A percentile compares a stretch with the other conserved stretches of the same genome.
Conservation (phyloP, 208 protist species). For the Angomonas desouzai region DNA sequence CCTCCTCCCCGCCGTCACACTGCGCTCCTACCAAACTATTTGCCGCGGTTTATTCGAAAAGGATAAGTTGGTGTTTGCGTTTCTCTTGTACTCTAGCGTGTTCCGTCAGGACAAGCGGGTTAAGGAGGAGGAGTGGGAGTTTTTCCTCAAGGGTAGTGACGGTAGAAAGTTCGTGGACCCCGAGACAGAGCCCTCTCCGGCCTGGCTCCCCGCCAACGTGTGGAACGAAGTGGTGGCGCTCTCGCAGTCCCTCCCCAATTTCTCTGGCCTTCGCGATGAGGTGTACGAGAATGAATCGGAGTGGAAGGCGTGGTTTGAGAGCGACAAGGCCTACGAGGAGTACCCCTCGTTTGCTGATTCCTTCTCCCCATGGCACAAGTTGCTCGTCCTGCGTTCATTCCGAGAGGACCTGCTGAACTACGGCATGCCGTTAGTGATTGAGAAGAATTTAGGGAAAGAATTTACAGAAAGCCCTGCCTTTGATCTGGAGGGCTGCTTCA, state of each 20-base stretch:
- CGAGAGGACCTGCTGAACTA: conserved; percentile 91
- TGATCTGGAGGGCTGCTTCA: conserved; percentile 88
- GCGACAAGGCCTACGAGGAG: conserved; percentile 79
- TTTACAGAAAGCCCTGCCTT: conserved; percentile 91
- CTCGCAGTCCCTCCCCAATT: conserved; percentile 63
- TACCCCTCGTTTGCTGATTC: conserved; percentile 35
- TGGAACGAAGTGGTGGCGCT: conserved; percentile 94
- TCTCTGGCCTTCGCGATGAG: conserved; percentile 81
- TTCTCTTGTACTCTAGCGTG: conserved; percentile 91
- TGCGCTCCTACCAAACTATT: conserved; percentile 90
- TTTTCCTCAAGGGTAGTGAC: conserved; percentile 87
- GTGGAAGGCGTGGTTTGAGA: conserved; percentile 88
- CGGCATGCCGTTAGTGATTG: conserved; percentile 74
- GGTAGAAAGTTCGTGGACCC: conserved; percentile 61
- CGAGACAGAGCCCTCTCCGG: conserved; percentile 66
- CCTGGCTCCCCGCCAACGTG: conserved; percentile 82
- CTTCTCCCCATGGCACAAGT: conserved; percentile 69
- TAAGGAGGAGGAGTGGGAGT: conserved; percentile 79
- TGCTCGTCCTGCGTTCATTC: conserved; percentile 88
- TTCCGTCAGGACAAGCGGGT: conserved; percentile 66
- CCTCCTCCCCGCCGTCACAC: conserved; percentile 83
- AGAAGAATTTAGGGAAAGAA: conserved; percentile 72
- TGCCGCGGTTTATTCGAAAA: conserved; percentile 95
- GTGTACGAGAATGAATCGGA: conserved; percentile 77
- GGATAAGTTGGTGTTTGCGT: conserved; percentile 96